Percentiles rank a stretch among this genome's conserved stretches.
phyloP scores from a whole-genome alignment of 305 asterid species.

The Fraxinus latifolia region DNA sequence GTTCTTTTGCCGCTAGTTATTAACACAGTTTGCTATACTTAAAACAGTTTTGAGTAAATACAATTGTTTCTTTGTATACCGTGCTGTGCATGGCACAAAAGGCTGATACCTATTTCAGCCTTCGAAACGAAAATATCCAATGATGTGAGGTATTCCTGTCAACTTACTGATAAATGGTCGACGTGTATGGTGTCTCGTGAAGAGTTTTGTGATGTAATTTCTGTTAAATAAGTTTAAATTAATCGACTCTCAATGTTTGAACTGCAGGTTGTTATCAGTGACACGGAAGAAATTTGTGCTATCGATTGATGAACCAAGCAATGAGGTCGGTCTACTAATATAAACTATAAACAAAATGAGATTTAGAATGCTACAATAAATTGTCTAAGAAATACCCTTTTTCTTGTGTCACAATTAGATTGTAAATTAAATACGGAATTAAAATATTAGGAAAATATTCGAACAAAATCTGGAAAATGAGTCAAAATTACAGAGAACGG shows the following conservation, averaged over 20 bases:
- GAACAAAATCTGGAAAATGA: not conserved
- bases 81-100: constrained; percentile 48
- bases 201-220: not conserved
- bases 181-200: not conserved
- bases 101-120: constrained; percentile 19
- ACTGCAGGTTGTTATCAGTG: constrained; percentile 69
- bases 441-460: not conserved
- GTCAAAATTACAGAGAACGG: not conserved
- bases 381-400: not conserved
- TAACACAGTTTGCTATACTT: constrained; percentile 7
- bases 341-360: not conserved
- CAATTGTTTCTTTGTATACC: constrained; percentile 25
- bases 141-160: not conserved
- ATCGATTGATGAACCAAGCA: constrained; percentile 54
- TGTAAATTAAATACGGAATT: not conserved
- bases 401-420: not conserved
- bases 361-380: not conserved
- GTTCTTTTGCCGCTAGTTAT: not conserved
- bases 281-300: constrained; percentile 71
- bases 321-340: constrained; percentile 42
- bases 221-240: not conserved
- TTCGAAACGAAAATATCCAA: not conserved
- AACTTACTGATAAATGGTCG: not conserved
- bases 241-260: not conserved
- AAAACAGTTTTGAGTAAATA: not conserved